Evolutionary conservation across 345 rosid genomes (phyloP).

Genomic region (Rhizophora apiculata): DNA sequence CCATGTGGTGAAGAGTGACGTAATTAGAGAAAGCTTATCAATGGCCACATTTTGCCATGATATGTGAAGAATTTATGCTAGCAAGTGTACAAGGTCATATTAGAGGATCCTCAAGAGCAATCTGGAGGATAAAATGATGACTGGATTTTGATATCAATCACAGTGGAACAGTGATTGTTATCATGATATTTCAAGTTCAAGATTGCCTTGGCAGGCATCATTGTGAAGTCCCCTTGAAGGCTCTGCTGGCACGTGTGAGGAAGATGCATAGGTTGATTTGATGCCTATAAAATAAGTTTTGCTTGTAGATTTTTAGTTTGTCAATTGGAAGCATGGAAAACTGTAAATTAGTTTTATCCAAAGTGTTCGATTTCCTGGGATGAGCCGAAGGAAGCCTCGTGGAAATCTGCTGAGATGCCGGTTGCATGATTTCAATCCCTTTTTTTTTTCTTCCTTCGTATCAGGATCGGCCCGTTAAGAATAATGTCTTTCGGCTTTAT

Average conservation of each 20-base stretch:
- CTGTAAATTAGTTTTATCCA: not conserved
- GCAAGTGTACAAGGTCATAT: not conserved
- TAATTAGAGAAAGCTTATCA: not conserved
- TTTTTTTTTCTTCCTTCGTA: not conserved
- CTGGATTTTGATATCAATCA: slow-evolving; percentile 3
- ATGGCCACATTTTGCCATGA: not conserved
- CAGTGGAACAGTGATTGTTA: not conserved
- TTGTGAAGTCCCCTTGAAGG: not conserved
- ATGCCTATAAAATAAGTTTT: not conserved
- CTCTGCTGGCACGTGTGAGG: not conserved
- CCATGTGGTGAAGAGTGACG: slow-evolving; percentile 20
- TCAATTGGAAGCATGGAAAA: not conserved
- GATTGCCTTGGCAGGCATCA: not conserved
- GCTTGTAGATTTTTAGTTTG: slow-evolving; percentile 10
- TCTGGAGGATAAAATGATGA: slow-evolving; percentile 5
- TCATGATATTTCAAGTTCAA: slow-evolving; percentile 5
- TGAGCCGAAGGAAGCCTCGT: slow-evolving; percentile 14
- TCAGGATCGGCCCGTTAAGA: slow-evolving; percentile 12
- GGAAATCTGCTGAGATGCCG: not conserved
- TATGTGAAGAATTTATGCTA: not conserved
- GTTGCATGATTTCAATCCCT: not conserved
- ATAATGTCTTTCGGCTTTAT: not conserved
- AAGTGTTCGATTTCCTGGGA: slow-evolving; percentile 2
- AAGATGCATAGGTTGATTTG: not conserved
- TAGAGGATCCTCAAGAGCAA: not conserved